A percentile compares a stretch with the other conserved stretches of the same genome.
Conservation (phyloP, 2,329 filamentous ascomycete genomes). For the Coniochaeta ligniaria region DNA sequence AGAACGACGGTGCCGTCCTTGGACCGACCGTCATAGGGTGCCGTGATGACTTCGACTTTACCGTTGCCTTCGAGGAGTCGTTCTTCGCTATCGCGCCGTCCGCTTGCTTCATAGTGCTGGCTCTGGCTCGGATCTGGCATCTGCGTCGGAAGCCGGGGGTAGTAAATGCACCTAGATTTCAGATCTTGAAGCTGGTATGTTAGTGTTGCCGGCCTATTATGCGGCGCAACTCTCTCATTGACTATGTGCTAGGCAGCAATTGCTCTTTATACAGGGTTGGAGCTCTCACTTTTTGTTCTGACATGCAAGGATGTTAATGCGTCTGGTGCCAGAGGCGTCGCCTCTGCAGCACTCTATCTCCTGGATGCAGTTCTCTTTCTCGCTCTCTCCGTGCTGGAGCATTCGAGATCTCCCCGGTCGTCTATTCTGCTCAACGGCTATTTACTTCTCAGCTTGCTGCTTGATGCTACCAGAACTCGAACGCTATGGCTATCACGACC, state of each 20-base stretch:
- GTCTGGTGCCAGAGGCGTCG: constrained; percentile 14
- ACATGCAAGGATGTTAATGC: constrained; percentile 13
- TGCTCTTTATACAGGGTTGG: constrained; percentile 17
- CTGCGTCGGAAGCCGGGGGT: constrained; percentile 19
- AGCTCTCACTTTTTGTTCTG: constrained; percentile 24
- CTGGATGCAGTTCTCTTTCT: constrained; percentile 8
- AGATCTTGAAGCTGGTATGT: constrained; percentile 23
- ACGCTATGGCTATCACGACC: neutral
- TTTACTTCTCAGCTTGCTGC: constrained; percentile 17
- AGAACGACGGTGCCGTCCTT: constrained; percentile 25
- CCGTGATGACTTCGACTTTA: constrained; percentile 42
- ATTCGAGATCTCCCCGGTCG: constrained; percentile 25
- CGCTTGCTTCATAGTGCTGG: constrained; percentile 20
- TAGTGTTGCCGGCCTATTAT: neutral
- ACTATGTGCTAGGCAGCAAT: constrained; percentile 14
- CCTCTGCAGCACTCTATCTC: constrained; percentile 17
- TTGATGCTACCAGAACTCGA: neutral
- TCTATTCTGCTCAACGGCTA: constrained; percentile 34
- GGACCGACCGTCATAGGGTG: constrained; percentile 37
- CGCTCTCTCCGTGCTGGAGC: constrained; percentile 18
- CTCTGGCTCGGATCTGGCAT: neutral
- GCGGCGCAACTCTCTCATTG: neutral
- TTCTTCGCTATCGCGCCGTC: constrained; percentile 35
- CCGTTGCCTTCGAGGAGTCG: constrained; percentile 38
- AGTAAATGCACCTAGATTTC: constrained; percentile 21